These are phyloP conservation scores for Rhynchosporium agropyri DNA, from an alignment of 2,329 filamentous ascomycete species.

Conservation along the genomic window DNA sequence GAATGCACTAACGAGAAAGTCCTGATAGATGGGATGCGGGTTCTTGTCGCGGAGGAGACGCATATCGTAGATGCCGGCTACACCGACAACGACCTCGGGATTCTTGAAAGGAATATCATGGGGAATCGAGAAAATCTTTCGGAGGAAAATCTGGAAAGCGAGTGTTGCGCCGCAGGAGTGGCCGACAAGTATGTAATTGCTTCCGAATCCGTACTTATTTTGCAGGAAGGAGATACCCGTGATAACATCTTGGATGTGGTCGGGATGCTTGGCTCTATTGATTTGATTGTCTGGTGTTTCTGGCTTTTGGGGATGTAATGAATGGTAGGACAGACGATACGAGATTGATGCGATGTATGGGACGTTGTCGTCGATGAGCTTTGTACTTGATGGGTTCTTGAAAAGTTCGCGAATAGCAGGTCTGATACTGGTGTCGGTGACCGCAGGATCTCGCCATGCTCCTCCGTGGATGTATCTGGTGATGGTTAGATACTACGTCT, in stretches of 20 bases:
- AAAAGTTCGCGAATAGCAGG: conserved; percentile 20
- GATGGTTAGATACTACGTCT: neutral
- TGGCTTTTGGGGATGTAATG: conserved; percentile 48
- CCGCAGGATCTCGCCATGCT: conserved; percentile 61
- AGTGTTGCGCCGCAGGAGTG: conserved; percentile 68
- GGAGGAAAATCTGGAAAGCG: conserved; percentile 54
- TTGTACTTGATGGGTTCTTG: conserved; percentile 41
- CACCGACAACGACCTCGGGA: conserved; percentile 58
- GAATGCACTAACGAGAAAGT: conserved; percentile 47
- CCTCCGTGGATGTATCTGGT: conserved; percentile 57
- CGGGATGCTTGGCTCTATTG: conserved; percentile 58
- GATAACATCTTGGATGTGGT: conserved; percentile 61
- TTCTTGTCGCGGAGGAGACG: conserved; percentile 29
- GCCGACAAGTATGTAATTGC: conserved; percentile 58
- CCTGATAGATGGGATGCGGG: conserved; percentile 29
- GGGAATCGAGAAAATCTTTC: neutral
- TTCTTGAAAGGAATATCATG: conserved; percentile 14
- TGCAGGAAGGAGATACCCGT: conserved; percentile 54
- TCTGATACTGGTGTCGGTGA: conserved; percentile 43
- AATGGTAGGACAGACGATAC: conserved; percentile 63
- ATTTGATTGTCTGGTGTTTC: conserved; percentile 19
- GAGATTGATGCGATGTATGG: conserved; percentile 66
- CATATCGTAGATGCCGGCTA: conserved; percentile 70
- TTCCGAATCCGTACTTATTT: conserved; percentile 48
- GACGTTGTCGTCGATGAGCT: conserved; percentile 43